Evolutionary conservation across 1,284 basidiomycete species (phyloP).

Genomic region (Apiotrichum akiyoshidainum): DNA sequence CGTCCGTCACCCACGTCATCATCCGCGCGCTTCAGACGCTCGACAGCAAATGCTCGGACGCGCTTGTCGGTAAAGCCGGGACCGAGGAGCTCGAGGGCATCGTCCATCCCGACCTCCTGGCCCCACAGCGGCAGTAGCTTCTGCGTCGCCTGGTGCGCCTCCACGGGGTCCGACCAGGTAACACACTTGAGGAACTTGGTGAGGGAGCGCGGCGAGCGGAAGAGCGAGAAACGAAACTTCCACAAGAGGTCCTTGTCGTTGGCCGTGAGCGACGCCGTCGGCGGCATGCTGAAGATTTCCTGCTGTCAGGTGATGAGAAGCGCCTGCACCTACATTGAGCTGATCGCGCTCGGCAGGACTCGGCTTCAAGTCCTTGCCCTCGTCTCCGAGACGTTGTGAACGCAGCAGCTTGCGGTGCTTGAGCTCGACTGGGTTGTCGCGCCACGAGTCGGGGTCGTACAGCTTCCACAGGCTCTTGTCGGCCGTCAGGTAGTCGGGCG

Average conservation of each 20-base stretch:
- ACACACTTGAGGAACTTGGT: slow-evolving; percentile 99
- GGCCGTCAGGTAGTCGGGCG: slow-evolving; percentile 54
- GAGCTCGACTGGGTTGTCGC: slow-evolving; percentile 93
- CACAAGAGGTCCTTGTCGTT: slow-evolving; percentile 96
- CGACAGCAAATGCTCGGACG: slow-evolving; percentile 90
- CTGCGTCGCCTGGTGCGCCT: slow-evolving; percentile 97
- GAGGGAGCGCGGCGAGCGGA: slow-evolving; percentile 66
- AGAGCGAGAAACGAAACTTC: slow-evolving; percentile 98
- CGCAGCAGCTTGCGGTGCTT: slow-evolving; percentile 93
- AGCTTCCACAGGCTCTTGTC: slow-evolving; percentile 81
- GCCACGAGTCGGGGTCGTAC: slow-evolving; percentile 78
- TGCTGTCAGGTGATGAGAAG: slow-evolving; percentile 41
- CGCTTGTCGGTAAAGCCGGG: slow-evolving; percentile 85
- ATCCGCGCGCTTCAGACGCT: slow-evolving; percentile 82
- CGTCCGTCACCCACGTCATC: slow-evolving; percentile 67
- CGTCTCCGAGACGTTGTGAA: slow-evolving; percentile 88
- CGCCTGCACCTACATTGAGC: slow-evolving; percentile 64
- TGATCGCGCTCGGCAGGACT: slow-evolving; percentile 93
- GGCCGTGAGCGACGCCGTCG: slow-evolving; percentile 78
- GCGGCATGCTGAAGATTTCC: slow-evolving; percentile 85
- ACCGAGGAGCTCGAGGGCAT: slow-evolving; percentile 90
- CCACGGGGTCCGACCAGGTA: slow-evolving; percentile 91
- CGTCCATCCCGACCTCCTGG: slow-evolving; percentile 91
- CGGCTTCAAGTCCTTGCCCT: slow-evolving; percentile 93
- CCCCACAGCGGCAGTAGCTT: slow-evolving; percentile 89